phyloP scores from a whole-genome alignment of 192 early-diverging fungal genomes.

The Backusella circina region DNA sequence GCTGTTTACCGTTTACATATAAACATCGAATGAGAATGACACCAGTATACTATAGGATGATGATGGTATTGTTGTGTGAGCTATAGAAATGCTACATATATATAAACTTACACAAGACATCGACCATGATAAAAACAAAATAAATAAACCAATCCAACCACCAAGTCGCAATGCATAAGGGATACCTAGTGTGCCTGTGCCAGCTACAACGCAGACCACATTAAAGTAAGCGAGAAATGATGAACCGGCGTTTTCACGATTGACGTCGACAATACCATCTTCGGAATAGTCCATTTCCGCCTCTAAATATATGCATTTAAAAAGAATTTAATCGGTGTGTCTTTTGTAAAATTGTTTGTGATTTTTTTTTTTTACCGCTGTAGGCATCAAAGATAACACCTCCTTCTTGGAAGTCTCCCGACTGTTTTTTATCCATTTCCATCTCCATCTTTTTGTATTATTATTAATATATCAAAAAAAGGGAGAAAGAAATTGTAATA shows the following conservation, averaged over 20 bases:
- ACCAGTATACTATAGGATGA: conserved; percentile 53
- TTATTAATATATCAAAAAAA: not conserved
- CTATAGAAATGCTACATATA: not conserved
- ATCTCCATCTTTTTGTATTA: not conserved
- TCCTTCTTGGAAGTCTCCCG: not conserved
- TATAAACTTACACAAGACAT: conserved; percentile 43
- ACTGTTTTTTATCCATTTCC: not conserved
- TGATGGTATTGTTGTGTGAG: no score
- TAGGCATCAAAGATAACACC: not conserved
- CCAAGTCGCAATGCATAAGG: conserved; percentile 73
- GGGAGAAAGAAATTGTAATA: no score
- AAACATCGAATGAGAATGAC: conserved; percentile 70
- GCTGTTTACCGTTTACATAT: conserved; percentile 61
- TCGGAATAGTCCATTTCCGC: not conserved
- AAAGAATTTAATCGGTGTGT: not conserved
- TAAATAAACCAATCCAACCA: conserved; percentile 74
- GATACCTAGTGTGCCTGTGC: conserved; percentile 79
- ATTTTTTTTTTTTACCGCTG: not conserved
- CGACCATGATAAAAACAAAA: conserved; percentile 64
- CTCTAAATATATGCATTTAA: not conserved
- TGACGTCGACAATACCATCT: not conserved
- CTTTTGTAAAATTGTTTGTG: not conserved
- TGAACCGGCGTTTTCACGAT: conserved; percentile 28
- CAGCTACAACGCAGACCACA: conserved; percentile 69
- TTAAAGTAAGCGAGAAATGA: conserved; percentile 50